A percentile compares a stretch with the other conserved stretches of the same genome.
Conservation (phyloP, 2,329 filamentous ascomycete species). For the Aspergillus sp. region DNA sequence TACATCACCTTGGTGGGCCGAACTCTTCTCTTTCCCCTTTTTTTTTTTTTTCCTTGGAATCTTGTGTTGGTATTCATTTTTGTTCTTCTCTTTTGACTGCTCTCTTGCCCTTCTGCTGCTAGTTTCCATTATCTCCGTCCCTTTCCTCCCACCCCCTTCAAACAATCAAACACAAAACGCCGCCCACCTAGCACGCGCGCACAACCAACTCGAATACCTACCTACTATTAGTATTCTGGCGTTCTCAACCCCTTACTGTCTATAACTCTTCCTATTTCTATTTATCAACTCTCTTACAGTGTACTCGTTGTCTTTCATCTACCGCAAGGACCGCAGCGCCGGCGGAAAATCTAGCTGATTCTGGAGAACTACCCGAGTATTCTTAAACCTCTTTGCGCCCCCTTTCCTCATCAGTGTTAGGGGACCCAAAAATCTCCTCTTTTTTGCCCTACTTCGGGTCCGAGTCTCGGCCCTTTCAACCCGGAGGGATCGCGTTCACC, state of each 20-base stretch:
- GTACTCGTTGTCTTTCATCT: background rate
- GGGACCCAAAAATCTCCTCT: background rate
- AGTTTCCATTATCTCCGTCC: background rate
- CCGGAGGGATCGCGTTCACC: background rate
- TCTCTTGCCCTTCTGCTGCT: background rate
- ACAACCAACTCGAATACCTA: background rate
- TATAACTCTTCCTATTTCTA: background rate
- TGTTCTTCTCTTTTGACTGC: background rate
- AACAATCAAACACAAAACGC: slow-evolving; percentile 2
- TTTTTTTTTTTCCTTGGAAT: background rate
- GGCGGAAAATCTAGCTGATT: background rate
- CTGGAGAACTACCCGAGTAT: slow-evolving; percentile 1
- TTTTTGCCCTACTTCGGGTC: background rate
- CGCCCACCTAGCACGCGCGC: background rate
- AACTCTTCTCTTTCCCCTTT: slow-evolving; percentile 15
- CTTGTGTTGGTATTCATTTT: background rate
- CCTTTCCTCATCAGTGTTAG: slow-evolving; percentile 3
- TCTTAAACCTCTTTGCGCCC: background rate
- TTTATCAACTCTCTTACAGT: background rate
- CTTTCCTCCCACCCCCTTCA: slow-evolving; percentile 4
- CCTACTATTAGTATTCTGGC: background rate
- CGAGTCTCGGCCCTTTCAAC: background rate
- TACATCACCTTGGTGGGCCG: slow-evolving; percentile 24
- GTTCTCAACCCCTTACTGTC: background rate
- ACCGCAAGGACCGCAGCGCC: background rate